Evolutionary conservation across 345 rosid species (phyloP).

Genomic region (Lepidium sativum): DNA sequence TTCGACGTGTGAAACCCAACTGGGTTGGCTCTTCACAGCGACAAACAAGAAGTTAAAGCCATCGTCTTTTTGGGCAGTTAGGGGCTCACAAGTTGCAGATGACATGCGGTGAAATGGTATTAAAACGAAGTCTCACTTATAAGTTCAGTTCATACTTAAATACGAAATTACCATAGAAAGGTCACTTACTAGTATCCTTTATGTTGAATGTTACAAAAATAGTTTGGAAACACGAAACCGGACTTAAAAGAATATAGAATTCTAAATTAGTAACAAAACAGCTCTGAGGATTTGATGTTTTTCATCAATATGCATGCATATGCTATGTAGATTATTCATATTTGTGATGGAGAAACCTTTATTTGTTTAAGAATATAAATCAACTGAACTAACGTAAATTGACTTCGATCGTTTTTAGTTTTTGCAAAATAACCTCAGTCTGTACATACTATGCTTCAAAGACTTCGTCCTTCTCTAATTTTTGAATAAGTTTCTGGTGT

Average conservation of each 20-base stretch:
- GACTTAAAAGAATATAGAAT: too few relatives aligned
- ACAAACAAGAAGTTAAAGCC: constrained; percentile 66
- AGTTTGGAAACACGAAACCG: not conserved
- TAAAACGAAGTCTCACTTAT: not conserved
- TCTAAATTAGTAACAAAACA: not conserved
- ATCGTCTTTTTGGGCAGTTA: constrained; percentile 76
- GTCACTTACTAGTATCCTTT: not conserved
- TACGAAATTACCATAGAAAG: not conserved
- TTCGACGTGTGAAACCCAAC: constrained; percentile 42
- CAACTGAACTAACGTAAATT: too few relatives aligned
- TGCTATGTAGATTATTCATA: not conserved
- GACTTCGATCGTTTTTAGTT: too few relatives aligned
- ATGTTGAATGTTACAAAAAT: constrained; percentile 13
- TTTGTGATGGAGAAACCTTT: not conserved
- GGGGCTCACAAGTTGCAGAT: constrained; percentile 69
- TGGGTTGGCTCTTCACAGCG: constrained; percentile 93
- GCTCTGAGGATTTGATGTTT: not conserved
- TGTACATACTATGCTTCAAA: too few relatives aligned
- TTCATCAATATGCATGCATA: not conserved
- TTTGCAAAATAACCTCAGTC: too few relatives aligned
- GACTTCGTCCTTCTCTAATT: too few relatives aligned
- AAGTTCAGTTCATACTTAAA: not conserved
- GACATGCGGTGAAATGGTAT: constrained; percentile 18
- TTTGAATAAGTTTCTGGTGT: too few relatives aligned
- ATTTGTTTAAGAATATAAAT: not conserved